Conservation (phyloP, 2,329 filamentous ascomycete genomes). For the Chaetomium olivaceum region DNA sequence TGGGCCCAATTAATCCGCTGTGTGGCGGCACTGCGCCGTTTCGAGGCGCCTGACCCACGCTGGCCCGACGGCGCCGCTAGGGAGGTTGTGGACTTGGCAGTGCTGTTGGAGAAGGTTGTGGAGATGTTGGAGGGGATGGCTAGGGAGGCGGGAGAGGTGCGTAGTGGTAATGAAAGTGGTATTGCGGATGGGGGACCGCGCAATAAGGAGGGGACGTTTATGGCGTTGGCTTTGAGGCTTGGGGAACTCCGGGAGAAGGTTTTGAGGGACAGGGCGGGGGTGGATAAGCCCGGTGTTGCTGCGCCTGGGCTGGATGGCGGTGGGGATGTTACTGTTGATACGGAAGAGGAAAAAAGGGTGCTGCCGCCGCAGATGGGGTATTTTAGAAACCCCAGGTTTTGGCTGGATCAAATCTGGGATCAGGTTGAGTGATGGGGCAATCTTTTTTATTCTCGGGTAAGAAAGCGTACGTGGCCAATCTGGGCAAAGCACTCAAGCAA, state of each 20-base stretch:
- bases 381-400: conserved; percentile 1
- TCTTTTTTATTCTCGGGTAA: too few species aligned
- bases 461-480: too few species aligned
- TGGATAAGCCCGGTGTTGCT: background rate
- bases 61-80: background rate
- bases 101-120: background rate
- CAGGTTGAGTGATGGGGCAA: background rate
- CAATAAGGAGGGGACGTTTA: too few species aligned
- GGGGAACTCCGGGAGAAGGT: background rate
- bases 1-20: conserved; percentile 42
- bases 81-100: background rate
- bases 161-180: background rate
- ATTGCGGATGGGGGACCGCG: background rate
- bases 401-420: background rate
- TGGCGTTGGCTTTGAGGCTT: background rate
- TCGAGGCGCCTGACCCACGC: conserved; percentile 22
- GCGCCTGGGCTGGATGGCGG: background rate
- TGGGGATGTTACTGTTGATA: background rate
- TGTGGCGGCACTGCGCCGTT: conserved; percentile 40
- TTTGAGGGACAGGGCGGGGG: background rate
- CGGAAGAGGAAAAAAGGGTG: background rate
- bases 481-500: too few species aligned
- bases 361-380: background rate
- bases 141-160: background rate
- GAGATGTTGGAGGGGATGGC: background rate